These are phyloP conservation scores for Apophysomyces variabilis DNA, from an alignment of 371 early-diverging fungal species.

Conservation along the genomic window DNA sequence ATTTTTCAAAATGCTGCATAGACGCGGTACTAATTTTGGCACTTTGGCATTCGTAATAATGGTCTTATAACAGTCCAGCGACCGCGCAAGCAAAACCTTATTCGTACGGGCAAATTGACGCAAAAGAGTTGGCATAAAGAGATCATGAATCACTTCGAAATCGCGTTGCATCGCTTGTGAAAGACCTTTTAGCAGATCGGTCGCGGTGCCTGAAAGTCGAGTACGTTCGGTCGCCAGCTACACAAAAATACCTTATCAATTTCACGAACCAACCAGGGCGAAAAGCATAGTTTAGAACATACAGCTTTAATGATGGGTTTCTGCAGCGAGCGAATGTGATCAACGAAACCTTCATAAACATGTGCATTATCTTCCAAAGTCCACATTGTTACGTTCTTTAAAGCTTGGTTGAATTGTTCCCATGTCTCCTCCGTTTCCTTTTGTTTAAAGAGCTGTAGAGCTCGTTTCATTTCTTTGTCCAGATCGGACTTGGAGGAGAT, in stretches of 20 bases:
- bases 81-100: slow-evolving; percentile 53
- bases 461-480: slow-evolving; percentile 42
- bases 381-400: slow-evolving; percentile 36
- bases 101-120: slow-evolving; percentile 63
- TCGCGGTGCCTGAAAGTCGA: slow-evolving; percentile 55
- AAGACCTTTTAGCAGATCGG: slow-evolving; percentile 51
- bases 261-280: slow-evolving; percentile 8
- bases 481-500: slow-evolving; percentile 37
- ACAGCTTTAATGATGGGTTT: slow-evolving; percentile 38
- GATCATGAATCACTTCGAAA: slow-evolving; percentile 45
- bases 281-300: slow-evolving; percentile 6
- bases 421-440: slow-evolving; percentile 48
- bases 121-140: slow-evolving; percentile 48
- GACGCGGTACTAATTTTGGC: slow-evolving; percentile 39
- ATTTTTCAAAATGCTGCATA: slow-evolving; percentile 31
- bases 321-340: slow-evolving; percentile 35
- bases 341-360: slow-evolving; percentile 34
- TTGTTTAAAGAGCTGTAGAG: slow-evolving; percentile 28
- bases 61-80: slow-evolving; percentile 43
- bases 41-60: slow-evolving; percentile 45
- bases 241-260: background rate
- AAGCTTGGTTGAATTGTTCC: slow-evolving; percentile 37
- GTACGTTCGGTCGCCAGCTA: slow-evolving; percentile 62
- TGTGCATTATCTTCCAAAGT: slow-evolving; percentile 26
- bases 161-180: slow-evolving; percentile 50